Base-by-base conservation (phyloP, 2,329 filamentous ascomycete species). In the Pseudocercospora pini-densiflorae region DNA sequence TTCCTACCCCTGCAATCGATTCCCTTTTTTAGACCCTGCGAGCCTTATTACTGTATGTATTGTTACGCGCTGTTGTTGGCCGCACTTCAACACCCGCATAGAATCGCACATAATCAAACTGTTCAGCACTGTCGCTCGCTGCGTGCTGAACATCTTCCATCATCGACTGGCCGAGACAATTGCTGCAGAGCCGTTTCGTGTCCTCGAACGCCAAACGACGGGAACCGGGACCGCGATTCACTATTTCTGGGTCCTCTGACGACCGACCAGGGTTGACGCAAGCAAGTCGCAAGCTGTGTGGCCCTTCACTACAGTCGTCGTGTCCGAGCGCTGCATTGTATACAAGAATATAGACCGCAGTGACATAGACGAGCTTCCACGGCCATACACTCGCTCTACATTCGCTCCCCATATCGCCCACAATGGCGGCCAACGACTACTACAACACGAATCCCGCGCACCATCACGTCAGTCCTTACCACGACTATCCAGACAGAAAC, bases 361-460 rank as follows among this genome's bases (percentile, higher is more conserved):
- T 14, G 12, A 29, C 31, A 31, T 33, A 33, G 5, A n/a, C 29
- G 14, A 19, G n/a, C 27, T 3, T 40, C 16, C 7, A 12, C 5
- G 10, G 6, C 55, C 16, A 58, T 23, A 40, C 29, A 23, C 14
- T n/a, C 54, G n/a, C 27, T 21, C 40, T 33, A 61, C 59, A 61
- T 36, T 59, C 65, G 45, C 27, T 67, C 57, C 54, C 19, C 43
- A 19, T 43, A 23, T 29, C 60, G 29, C 64, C n/a, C 19, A 53
- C 19, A 51, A 72, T 72, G 70, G 67, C 70, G 29, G 69, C 70
- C 51, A 67, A 69, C 62, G 67, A 92, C 80, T 91, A 91, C 79
- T 82, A 84, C 68, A 54, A 76, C 77, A 75, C 77, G 73, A 72
- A 74, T 75, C 68, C 75, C 77, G 68, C 74, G 78, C 73, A 64